Base-by-base conservation (phyloP, 2,329 filamentous ascomycete species). In the Sporothrix variecibatus region DNA sequence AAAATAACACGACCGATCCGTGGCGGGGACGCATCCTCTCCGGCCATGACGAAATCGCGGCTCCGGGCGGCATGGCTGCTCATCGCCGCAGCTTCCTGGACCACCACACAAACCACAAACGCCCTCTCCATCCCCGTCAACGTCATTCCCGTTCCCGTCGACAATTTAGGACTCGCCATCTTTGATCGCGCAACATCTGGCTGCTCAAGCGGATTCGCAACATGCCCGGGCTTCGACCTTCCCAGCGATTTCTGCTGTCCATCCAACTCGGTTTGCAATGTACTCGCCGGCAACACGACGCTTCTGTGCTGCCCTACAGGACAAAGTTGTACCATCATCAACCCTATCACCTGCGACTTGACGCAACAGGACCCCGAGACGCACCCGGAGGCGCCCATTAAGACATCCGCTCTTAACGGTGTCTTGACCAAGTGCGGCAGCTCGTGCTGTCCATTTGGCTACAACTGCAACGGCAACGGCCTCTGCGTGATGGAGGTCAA, bases 361-460 rank as follows among this genome's bases (percentile, higher is more conserved):
- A 80, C 80, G 7, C 84, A 87, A 62, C 96, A 94, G 79, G 88
- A 94, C 78, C 85, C 89, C 2, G 85, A 82, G 9, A 77, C 82
- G 23, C 83, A 89, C 76, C 89, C 90, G 12, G 82, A 84, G 34
- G 89, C 89, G 43, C 84, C 87, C 38, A 84, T 94, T 78, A 93
- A 94, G 82, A 92, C 92, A 0, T 89, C 88, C 11, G 86, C 89
- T 9, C 87, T 92, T 40, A 84, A 85, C 23, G 85, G 87, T 11
- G 82, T 84, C 12, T 83, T 94, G 17, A 81, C 83, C 1, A 85
- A 82, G 26, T 94, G 93, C 78, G 90, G 87, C 17, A 80, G 78
- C 77, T 72, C 77, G n/a, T 95, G 92, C 82, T 95, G 93, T 79
- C 92, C 93, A 0, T 91, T 91, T 81, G 93, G 93, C 2, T 94